Evolutionary conservation across 129 eudicot species (phyloP).

Genomic region (Scalesia atractyloides): DNA sequence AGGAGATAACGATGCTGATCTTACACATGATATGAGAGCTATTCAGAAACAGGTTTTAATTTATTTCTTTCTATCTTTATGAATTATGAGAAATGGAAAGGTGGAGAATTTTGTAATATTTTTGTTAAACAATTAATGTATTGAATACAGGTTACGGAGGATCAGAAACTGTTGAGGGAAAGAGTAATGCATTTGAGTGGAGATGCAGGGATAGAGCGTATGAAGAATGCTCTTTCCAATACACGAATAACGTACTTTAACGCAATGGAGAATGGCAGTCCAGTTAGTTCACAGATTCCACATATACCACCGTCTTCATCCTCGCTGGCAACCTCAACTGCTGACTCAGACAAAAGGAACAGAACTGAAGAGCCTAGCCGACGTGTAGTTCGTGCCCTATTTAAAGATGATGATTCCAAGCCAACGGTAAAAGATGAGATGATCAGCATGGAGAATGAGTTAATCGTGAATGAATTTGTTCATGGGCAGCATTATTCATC

Average conservation of each 20-base stretch:
- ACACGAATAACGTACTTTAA: constrained; percentile 64
- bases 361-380: constrained; percentile 38
- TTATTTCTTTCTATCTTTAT: not conserved
- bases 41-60: constrained; percentile 82
- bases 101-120: not conserved
- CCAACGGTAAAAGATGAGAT: constrained; percentile 36
- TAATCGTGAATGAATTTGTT: constrained; percentile 79
- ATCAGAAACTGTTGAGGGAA: constrained; percentile 84
- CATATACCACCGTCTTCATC: constrained; percentile 51
- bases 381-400: constrained; percentile 68
- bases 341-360: constrained; percentile 38
- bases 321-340: constrained; percentile 31
- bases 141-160: constrained; percentile 69
- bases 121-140: not conserved
- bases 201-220: constrained; percentile 86
- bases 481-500: constrained; percentile 63
- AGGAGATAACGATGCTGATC: constrained; percentile 57
- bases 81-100: not conserved
- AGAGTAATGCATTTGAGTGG: constrained; percentile 89
- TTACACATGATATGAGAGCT: constrained; percentile 93
- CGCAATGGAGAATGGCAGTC: constrained; percentile 69
- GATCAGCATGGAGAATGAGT: constrained; percentile 66
- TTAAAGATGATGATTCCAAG: constrained; percentile 51
- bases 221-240: constrained; percentile 77
- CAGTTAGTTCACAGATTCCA: constrained; percentile 50